A percentile compares a stretch with the other conserved stretches of the same genome.
These are phyloP conservation scores for Arbutus unedo DNA, from an alignment of 148 eudicot genomes.

Conservation along the genomic window DNA sequence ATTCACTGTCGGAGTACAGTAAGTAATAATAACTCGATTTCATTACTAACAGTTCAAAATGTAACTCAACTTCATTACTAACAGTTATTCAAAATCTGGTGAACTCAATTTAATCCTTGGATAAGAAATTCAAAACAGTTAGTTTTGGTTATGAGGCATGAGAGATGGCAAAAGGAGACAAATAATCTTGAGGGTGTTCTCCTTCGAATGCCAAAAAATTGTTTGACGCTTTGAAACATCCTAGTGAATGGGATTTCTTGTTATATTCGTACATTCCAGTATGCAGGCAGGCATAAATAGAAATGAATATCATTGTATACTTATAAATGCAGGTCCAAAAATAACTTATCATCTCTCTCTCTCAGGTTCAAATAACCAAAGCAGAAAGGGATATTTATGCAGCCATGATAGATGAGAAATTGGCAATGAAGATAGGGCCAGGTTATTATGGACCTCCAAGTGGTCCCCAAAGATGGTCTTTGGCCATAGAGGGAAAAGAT, in stretches of 20 bases:
- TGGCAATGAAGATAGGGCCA: conserved; percentile 94
- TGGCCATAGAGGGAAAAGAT: conserved; percentile 66
- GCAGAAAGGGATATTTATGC: conserved; percentile 92
- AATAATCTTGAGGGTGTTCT: background rate
- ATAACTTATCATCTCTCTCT: background rate
- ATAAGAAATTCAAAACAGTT: background rate
- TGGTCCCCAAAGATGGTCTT: conserved; percentile 55
- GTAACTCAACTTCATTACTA: background rate
- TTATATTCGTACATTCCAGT: too few relatives aligned
- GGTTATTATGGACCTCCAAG: conserved; percentile 75
- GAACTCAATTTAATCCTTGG: background rate
- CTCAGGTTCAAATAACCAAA: conserved; percentile 66
- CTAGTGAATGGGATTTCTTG: background rate
- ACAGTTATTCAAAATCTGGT: background rate
- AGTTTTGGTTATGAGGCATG: background rate
- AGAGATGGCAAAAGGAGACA: background rate
- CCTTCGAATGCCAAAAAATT: background rate
- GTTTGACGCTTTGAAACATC: background rate
- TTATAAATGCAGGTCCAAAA: background rate
- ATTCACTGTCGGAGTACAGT: conserved; percentile 83
- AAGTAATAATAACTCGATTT: conserved; percentile 31
- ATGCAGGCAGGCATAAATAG: too few relatives aligned
- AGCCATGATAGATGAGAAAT: conserved; percentile 73
- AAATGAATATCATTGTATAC: background rate
- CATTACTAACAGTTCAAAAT: background rate